Evolutionary conservation across 169 alveolate genomes (phyloP).

Genomic region (Plasmodium knowlesi): DNA sequence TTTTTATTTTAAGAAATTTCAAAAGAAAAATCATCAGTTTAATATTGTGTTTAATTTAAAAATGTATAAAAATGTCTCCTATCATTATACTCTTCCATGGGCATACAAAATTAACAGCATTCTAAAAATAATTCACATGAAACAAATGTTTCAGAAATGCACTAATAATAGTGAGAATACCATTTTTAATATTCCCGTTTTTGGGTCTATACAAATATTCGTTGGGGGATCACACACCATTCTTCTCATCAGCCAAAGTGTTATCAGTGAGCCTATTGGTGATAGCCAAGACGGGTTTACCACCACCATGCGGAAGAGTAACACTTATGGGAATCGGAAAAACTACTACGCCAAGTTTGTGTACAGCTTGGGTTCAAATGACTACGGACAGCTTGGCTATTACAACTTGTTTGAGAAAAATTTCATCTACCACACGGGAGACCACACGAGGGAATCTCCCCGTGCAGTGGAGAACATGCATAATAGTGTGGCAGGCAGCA

Average conservation of each 20-base stretch:
- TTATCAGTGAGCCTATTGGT: slow-evolving; percentile 2
- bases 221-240: slow-evolving; percentile 72
- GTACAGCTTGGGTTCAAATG: slow-evolving; percentile 95
- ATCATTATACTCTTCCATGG: slow-evolving; percentile 70
- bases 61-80: slow-evolving; percentile 59
- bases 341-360: slow-evolving; percentile 76
- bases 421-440: neutral
- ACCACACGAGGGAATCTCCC: neutral
- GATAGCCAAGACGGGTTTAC: neutral
- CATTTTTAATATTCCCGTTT: slow-evolving; percentile 45
- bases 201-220: slow-evolving; percentile 70
- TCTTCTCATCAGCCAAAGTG: slow-evolving; percentile 38
- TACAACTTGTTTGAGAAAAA: slow-evolving; percentile 51
- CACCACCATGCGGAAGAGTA: neutral
- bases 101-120: slow-evolving; percentile 67
- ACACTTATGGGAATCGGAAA: slow-evolving; percentile 4
- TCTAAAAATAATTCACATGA: slow-evolving; percentile 62
- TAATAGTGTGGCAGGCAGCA: neutral
- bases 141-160: slow-evolving; percentile 64
- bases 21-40: slow-evolving; percentile 70
- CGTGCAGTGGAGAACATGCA: neutral
- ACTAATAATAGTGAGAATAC: slow-evolving; percentile 11
- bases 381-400: slow-evolving; percentile 94
- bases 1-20: slow-evolving; percentile 67
- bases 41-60: slow-evolving; percentile 73